A percentile compares a stretch with the other conserved stretches of the same genome.
phyloP scores from a whole-genome alignment of 495 filamentous ascomycete species.

The Hypoxylon crocopeplum region DNA sequence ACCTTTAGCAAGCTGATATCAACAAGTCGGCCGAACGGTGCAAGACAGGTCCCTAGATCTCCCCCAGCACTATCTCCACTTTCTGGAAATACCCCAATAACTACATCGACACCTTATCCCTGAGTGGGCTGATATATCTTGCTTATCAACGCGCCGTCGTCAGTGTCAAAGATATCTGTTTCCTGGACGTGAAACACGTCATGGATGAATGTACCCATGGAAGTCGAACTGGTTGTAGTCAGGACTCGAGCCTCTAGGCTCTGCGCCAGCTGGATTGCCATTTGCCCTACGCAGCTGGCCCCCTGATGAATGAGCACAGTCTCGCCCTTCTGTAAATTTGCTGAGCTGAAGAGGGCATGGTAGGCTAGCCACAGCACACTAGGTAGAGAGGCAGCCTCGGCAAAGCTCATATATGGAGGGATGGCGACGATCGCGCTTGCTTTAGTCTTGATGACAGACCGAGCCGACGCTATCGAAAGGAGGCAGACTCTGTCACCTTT shows the following conservation, averaged over 20 bases:
- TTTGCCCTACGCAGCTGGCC: conserved; percentile 55
- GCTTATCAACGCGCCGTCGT: too few species aligned
- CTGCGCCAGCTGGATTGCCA: conserved; percentile 53
- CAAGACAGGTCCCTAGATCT: too few species aligned
- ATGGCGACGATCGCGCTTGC: too few species aligned
- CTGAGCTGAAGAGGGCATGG: conserved; percentile 42
- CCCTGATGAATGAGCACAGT: conserved; percentile 57
- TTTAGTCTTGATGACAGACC: too few species aligned
- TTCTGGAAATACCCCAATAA: not conserved
- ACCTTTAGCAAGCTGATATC: not conserved
- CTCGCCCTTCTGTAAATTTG: conserved; percentile 46
- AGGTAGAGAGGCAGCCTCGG: conserved; percentile 50
- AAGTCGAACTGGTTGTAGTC: conserved; percentile 46
- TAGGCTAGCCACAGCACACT: conserved; percentile 54
- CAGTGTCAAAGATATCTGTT: too few species aligned
- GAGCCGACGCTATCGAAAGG: conserved; percentile 7
- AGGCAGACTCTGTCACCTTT: conserved; percentile 49
- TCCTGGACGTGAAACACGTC: too few species aligned
- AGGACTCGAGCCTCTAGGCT: conserved; percentile 53
- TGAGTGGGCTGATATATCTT: too few species aligned
- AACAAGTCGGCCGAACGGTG: not conserved
- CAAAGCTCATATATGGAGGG: conserved; percentile 38
- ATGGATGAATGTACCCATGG: conserved; percentile 39
- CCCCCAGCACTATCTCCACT: too few species aligned
- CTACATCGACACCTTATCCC: not conserved